These are phyloP conservation scores for Backusella westeae DNA, from an alignment of 192 early-diverging fungal genomes.

Conservation along the genomic window DNA sequence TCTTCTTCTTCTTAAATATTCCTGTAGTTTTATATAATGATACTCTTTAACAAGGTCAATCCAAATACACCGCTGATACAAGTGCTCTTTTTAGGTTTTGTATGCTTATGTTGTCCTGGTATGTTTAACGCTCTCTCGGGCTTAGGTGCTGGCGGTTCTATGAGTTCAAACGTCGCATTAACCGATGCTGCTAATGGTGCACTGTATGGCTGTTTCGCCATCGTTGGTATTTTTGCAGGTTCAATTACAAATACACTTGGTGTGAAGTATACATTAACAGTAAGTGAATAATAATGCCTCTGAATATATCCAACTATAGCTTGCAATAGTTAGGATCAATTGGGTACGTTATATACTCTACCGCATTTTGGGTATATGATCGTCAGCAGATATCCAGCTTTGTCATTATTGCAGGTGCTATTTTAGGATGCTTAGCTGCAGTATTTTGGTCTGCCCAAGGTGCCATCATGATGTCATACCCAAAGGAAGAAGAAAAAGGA, in stretches of 20 bases:
- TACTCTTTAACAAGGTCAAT: neutral
- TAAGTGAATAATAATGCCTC: neutral
- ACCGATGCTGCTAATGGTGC: slow-evolving; percentile 61
- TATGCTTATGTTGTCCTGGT: slow-evolving; percentile 78
- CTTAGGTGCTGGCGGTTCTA: slow-evolving; percentile 29
- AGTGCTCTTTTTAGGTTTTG: slow-evolving; percentile 66
- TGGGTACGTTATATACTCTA: slow-evolving; percentile 70
- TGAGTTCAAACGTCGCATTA: slow-evolving; percentile 25
- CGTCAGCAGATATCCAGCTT: slow-evolving; percentile 53
- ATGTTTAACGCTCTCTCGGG: slow-evolving; percentile 71
- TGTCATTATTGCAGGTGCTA: slow-evolving; percentile 70
- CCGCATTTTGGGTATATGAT: slow-evolving; percentile 54
- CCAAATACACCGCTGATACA: slow-evolving; percentile 65
- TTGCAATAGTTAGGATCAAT: slow-evolving; percentile 51
- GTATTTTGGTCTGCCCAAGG: slow-evolving; percentile 74
- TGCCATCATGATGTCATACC: slow-evolving; percentile 85
- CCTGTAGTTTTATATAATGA: neutral
- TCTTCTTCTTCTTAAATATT: neutral
- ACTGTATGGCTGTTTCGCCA: slow-evolving; percentile 69
- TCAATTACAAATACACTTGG: slow-evolving; percentile 31
- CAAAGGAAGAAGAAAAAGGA: slow-evolving; percentile 74
- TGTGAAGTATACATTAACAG: slow-evolving; percentile 22
- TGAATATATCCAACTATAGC: too few relatives aligned
- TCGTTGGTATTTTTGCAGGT: slow-evolving; percentile 39
- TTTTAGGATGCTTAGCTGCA: slow-evolving; percentile 77